phyloP scores from a whole-genome alignment of 345 rosid genomes.

The Eucalyptus polyanthemos region DNA sequence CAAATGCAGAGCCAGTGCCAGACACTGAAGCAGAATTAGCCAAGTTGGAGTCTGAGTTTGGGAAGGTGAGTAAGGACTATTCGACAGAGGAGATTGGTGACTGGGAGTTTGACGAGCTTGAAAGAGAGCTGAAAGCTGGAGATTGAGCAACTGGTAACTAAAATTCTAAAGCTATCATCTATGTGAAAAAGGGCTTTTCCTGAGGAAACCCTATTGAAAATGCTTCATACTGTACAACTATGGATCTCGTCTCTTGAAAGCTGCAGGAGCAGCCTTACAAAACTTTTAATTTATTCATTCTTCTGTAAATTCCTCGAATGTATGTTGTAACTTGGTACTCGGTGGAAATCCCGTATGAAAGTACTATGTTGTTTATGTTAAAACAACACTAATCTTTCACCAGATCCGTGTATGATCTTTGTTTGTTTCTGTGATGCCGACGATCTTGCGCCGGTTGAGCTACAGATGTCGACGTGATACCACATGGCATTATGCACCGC shows the following conservation, averaged over 20 bases:
- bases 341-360: neutral
- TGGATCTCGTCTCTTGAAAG: neutral
- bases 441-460: neutral
- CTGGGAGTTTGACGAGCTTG: slow-evolving; percentile 98
- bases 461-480: neutral
- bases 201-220: neutral
- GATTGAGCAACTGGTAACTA: slow-evolving; percentile 18
- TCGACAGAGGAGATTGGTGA: slow-evolving; percentile 70
- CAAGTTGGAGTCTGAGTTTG: slow-evolving; percentile 85
- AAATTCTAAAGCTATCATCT: neutral
- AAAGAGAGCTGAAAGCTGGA: slow-evolving; percentile 55
- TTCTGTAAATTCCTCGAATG: slow-evolving; percentile 38
- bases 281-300: slow-evolving; percentile 14
- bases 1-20: slow-evolving; percentile 15
- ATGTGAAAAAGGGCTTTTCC: neutral
- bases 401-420: neutral
- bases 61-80: slow-evolving; percentile 68
- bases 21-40: slow-evolving; percentile 83
- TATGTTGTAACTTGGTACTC: slow-evolving; percentile 8
- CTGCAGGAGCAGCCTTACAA: slow-evolving; percentile 3
- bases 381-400: neutral
- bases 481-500: neutral
- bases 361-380: neutral
- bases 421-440: neutral
- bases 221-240: neutral